Percentiles rank a stretch among this genome's conserved stretches.
phyloP scores from a whole-genome alignment of 495 filamentous ascomycete species.

The Bryoglossum gracile region DNA sequence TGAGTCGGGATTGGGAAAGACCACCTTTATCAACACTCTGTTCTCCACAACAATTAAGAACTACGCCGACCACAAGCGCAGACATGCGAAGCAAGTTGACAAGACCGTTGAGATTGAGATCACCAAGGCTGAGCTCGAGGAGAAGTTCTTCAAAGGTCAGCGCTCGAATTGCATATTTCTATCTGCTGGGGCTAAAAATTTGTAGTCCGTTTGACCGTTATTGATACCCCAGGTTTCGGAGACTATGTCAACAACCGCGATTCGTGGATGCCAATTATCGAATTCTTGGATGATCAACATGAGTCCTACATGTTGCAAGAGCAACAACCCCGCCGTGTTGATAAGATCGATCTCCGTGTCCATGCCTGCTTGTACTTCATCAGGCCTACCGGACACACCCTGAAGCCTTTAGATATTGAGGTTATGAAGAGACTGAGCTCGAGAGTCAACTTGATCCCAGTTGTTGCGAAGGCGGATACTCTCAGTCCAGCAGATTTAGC shows the following conservation, averaged over 20 bases:
- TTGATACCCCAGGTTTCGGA: conserved; percentile 97
- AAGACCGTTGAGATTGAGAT: conserved; percentile 99
- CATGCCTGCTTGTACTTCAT: conserved; percentile 99
- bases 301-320: conserved; percentile 99
- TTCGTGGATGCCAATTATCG: conserved; percentile 99
- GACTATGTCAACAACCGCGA: conserved; percentile 99
- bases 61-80: conserved; percentile 97
- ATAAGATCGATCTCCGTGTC: conserved; percentile 99
- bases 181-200: conserved; percentile 10
- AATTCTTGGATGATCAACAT: conserved; percentile 99
- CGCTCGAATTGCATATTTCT: background rate
- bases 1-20: conserved; percentile 97
- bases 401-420: conserved; percentile 98
- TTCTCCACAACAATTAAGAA: conserved; percentile 99
- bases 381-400: conserved; percentile 91
- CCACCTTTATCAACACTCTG: conserved; percentile 99
- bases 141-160: conserved; percentile 99
- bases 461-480: conserved; percentile 97
- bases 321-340: conserved; percentile 92
- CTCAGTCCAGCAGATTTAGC: conserved; percentile 85
- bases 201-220: conserved; percentile 92
- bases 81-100: conserved; percentile 97
- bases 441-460: conserved; percentile 94
- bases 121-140: conserved; percentile 97
- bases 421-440: conserved; percentile 99